Evolutionary conservation across 208 protist genomes (phyloP).

Genomic region (Balamuthia mandrillaris): DNA sequence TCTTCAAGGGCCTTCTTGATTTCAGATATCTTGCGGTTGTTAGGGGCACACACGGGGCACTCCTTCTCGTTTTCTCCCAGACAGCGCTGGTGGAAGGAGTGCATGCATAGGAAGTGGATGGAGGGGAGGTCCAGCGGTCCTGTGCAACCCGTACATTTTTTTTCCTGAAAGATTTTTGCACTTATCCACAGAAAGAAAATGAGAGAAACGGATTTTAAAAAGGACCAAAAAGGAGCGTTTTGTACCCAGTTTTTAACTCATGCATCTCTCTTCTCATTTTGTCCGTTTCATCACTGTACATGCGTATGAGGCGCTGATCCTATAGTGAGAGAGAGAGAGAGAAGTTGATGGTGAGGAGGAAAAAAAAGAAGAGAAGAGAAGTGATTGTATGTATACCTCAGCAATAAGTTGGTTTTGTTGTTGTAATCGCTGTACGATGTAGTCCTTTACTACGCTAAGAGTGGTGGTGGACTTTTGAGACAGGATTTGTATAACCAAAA

Average conservation of each 20-base stretch:
- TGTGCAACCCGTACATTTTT: slow-evolving; percentile 80
- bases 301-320: slow-evolving; percentile 62
- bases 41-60: slow-evolving; percentile 67
- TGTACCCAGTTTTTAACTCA: slow-evolving; percentile 61
- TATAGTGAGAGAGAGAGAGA: neutral
- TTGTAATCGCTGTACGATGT: slow-evolving; percentile 73
- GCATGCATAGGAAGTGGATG: slow-evolving; percentile 89
- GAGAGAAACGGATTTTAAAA: too few relatives aligned
- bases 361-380: neutral
- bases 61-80: slow-evolving; percentile 66
- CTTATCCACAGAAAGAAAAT: too few relatives aligned
- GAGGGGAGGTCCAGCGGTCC: slow-evolving; percentile 83
- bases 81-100: slow-evolving; percentile 88
- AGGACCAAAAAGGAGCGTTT: neutral
- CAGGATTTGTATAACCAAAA: slow-evolving; percentile 86
- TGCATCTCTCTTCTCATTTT: slow-evolving; percentile 76
- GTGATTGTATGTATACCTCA: slow-evolving; percentile 41
- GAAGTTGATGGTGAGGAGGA: too few relatives aligned
- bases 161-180: slow-evolving; percentile 81
- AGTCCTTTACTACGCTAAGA: slow-evolving; percentile 81
- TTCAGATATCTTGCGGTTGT: slow-evolving; percentile 69
- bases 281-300: slow-evolving; percentile 69
- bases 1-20: slow-evolving; percentile 67
- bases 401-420: slow-evolving; percentile 60
- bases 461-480: slow-evolving; percentile 59